Percentiles rank a stretch among this genome's conserved stretches.
These are phyloP conservation scores for Panicum miliaceum DNA, from an alignment of 176 grass and related monocot species.

Conservation along the genomic window DNA sequence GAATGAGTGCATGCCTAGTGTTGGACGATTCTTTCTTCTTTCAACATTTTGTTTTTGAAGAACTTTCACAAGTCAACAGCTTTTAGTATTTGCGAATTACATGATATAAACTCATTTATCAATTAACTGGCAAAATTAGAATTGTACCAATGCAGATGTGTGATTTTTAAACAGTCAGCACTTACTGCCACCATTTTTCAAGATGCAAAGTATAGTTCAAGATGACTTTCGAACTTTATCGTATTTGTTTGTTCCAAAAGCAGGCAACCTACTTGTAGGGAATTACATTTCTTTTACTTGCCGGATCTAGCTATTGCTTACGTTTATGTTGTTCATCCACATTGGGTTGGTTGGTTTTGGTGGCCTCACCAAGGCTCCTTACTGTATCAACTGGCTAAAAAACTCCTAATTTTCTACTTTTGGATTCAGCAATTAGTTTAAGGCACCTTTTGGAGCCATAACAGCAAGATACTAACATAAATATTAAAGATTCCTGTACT, in stretches of 20 bases:
- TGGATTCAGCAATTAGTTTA: slow-evolving; percentile 12
- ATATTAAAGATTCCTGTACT: slow-evolving; percentile 1
- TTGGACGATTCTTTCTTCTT: background rate
- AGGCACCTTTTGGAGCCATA: slow-evolving; percentile 3
- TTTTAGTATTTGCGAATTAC: slow-evolving; percentile 8
- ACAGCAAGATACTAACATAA: background rate
- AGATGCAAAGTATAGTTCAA: too few relatives aligned
- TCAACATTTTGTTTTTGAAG: slow-evolving; percentile 10
- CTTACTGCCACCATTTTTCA: background rate
- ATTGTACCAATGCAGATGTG: background rate
- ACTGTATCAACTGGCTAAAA: background rate
- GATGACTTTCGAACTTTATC: too few relatives aligned
- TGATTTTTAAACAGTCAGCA: background rate
- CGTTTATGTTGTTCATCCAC: slow-evolving; percentile 7
- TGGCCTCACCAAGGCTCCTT: background rate
- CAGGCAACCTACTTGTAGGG: too few relatives aligned
- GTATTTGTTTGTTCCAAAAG: too few relatives aligned
- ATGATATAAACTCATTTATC: slow-evolving; percentile 9
- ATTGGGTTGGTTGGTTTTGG: slow-evolving; percentile 7
- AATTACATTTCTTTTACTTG: background rate
- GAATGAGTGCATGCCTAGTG: background rate
- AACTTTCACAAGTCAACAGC: background rate
- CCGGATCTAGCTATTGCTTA: background rate
- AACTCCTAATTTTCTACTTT: background rate
- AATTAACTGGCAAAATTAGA: background rate